Evolutionary conservation across 2,329 filamentous ascomycete species (phyloP).

Genomic region (Tolypocladium cylindrosporum): DNA sequence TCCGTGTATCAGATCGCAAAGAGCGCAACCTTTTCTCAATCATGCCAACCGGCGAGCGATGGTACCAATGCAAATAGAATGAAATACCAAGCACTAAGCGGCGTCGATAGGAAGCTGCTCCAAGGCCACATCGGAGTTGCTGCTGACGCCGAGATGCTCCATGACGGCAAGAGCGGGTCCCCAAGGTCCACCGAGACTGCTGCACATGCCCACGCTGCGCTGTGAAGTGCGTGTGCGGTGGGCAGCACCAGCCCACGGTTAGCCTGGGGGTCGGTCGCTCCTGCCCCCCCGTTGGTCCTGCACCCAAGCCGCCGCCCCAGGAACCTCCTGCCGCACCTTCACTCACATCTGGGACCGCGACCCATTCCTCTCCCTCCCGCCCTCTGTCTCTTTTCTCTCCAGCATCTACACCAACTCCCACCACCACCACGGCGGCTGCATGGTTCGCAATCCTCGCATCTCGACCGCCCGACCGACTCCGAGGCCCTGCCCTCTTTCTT

Average conservation of each 20-base stretch:
- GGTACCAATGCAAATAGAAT: not conserved
- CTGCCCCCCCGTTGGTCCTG: not conserved
- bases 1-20: not conserved
- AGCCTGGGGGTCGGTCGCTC: not conserved
- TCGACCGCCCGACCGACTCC: slow-evolving; percentile 1
- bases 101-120: not conserved
- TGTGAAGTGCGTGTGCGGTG: not conserved
- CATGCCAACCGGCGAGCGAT: not conserved
- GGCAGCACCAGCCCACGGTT: not conserved
- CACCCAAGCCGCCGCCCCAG: not conserved
- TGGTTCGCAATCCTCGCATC: slow-evolving; percentile 4
- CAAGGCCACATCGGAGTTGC: not conserved
- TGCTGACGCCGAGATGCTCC: not conserved
- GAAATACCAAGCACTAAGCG: no score
- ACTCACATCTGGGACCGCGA: slow-evolving; percentile 13
- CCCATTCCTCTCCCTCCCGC: slow-evolving; percentile 13
- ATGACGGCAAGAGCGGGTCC: slow-evolving; percentile 10
- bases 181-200: slow-evolving; percentile 15
- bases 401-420: slow-evolving; percentile 12
- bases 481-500: not conserved
- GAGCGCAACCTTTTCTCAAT: not conserved
- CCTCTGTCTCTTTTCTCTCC: slow-evolving; percentile 10
- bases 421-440: slow-evolving; percentile 6
- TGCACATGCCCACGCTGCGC: not conserved
- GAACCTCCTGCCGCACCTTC: slow-evolving; percentile 14